phyloP scores from a whole-genome alignment of 2,329 filamentous ascomycete genomes.

The Colletotrichum aenigma region DNA sequence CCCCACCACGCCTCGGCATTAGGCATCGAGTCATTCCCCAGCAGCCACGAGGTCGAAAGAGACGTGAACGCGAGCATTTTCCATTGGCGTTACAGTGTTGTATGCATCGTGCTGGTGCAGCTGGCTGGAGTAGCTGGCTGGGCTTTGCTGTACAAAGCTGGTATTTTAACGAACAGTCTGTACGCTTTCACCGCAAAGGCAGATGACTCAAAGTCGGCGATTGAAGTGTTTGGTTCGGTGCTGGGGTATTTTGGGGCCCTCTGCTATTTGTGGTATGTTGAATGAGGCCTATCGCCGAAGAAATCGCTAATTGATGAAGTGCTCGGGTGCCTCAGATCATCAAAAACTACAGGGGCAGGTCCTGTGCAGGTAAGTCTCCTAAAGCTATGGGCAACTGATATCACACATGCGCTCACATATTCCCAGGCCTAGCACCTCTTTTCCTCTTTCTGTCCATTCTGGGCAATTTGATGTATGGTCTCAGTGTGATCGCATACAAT shows the following conservation, averaged over 20 bases:
- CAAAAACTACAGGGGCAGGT: background rate
- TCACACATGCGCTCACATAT: background rate
- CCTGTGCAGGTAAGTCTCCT: background rate
- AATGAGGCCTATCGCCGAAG: fast-evolving
- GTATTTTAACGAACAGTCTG: background rate
- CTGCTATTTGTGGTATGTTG: constrained; percentile 7
- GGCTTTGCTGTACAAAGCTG: background rate
- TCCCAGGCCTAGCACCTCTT: background rate
- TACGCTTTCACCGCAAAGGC: background rate
- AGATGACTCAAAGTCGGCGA: background rate
- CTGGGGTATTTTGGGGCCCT: background rate
- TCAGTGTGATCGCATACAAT: constrained; percentile 9
- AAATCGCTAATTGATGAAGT: background rate
- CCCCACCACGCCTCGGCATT: background rate
- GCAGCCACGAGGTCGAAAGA: fast-evolving
- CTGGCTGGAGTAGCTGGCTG: background rate
- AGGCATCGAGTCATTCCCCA: background rate
- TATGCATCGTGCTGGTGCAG: background rate
- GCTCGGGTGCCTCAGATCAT: constrained; percentile 7
- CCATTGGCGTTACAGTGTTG: background rate
- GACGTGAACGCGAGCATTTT: background rate
- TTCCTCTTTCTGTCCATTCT: background rate
- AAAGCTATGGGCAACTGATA: background rate
- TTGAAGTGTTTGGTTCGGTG: background rate
- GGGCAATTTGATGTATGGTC: constrained; percentile 2